These are phyloP conservation scores for Paramecium primaurelia DNA, from an alignment of 73 alveolate species.

Conservation along the genomic window DNA sequence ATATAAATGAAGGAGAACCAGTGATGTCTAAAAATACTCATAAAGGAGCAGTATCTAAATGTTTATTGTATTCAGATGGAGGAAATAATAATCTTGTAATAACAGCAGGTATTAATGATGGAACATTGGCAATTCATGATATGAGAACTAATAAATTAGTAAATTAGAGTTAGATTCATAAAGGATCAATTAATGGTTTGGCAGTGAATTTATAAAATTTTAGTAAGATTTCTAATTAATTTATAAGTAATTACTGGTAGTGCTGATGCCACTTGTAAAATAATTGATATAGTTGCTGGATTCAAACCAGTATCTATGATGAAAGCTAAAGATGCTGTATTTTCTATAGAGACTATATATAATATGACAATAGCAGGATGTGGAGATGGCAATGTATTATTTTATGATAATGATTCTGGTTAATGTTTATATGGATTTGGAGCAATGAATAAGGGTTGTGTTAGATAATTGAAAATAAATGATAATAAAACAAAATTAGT, in stretches of 20 bases:
- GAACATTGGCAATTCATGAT: slow-evolving; percentile 84
- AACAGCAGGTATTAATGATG: slow-evolving; percentile 94
- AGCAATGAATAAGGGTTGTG: slow-evolving; percentile 60
- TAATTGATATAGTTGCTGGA: slow-evolving; percentile 81
- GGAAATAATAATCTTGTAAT: slow-evolving; percentile 80
- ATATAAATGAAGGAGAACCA: slow-evolving; percentile 59
- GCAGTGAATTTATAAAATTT: slow-evolving; percentile 36
- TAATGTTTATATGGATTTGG: slow-evolving; percentile 92
- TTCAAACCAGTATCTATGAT: slow-evolving; percentile 81
- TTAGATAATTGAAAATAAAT: slow-evolving; percentile 53
- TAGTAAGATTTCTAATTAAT: not conserved
- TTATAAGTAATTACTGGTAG: slow-evolving; percentile 89
- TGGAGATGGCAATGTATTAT: slow-evolving; percentile 96
- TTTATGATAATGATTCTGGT: slow-evolving; percentile 85
- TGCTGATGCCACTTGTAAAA: slow-evolving; percentile 91
- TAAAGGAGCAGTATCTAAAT: slow-evolving; percentile 91
- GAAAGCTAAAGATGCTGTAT: slow-evolving; percentile 94
- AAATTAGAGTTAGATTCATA: slow-evolving; percentile 80
- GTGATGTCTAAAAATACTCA: slow-evolving; percentile 73
- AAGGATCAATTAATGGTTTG: slow-evolving; percentile 88
- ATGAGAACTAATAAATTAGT: slow-evolving; percentile 90
- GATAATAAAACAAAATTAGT: slow-evolving; percentile 50
- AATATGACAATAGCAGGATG: slow-evolving; percentile 96
- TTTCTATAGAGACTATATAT: slow-evolving; percentile 88
- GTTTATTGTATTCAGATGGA: slow-evolving; percentile 89